A percentile compares a stretch with the other conserved stretches of the same genome.
Conservation (phyloP, 805 yeast species). For the Starmerella davenportii region DNA sequence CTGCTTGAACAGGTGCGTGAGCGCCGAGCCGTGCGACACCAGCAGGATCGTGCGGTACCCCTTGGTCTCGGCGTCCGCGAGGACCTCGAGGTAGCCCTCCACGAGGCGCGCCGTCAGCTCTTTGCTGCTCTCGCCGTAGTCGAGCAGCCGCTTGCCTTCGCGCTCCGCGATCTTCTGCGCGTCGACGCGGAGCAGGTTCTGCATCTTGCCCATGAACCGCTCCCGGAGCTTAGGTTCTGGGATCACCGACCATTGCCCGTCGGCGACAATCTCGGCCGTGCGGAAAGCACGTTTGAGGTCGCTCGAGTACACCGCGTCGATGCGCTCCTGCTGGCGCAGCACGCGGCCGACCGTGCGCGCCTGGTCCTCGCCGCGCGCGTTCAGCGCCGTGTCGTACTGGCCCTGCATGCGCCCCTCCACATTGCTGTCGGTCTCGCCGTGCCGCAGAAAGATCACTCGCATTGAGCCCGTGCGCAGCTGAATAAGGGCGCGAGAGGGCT, state of each 20-base stretch:
- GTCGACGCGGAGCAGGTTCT: conserved; percentile 11
- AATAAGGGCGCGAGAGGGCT: neutral
- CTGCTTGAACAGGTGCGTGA: conserved; percentile 9
- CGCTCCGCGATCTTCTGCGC: conserved; percentile 5
- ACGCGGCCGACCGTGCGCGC: conserved; percentile 10
- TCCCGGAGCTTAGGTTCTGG: conserved; percentile 12
- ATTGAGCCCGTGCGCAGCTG: too few species aligned
- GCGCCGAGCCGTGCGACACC: conserved; percentile 18
- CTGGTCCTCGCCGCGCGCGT: conserved; percentile 14
- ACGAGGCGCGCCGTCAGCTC: conserved; percentile 8
- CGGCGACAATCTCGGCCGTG: conserved; percentile 14
- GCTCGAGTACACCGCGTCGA: conserved; percentile 15
- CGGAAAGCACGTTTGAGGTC: conserved; percentile 14
- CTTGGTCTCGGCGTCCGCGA: neutral
- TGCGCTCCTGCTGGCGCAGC: conserved; percentile 3
- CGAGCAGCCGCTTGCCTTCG: conserved; percentile 6
- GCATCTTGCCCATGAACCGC: conserved; percentile 15
- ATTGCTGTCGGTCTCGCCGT: conserved; percentile 18
- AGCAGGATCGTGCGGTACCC: conserved; percentile 8
- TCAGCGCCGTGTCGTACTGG: conserved; percentile 13
- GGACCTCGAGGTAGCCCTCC: conserved; percentile 6
- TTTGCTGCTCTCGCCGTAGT: conserved; percentile 13
- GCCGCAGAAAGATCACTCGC: conserved; percentile 13
- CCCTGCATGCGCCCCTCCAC: conserved; percentile 16
- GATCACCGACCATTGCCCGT: conserved; percentile 1